Percentiles rank a stretch among this genome's conserved stretches.
phyloP scores from a whole-genome alignment of 805 yeast species.

The Starmerella gropengiesseri region DNA sequence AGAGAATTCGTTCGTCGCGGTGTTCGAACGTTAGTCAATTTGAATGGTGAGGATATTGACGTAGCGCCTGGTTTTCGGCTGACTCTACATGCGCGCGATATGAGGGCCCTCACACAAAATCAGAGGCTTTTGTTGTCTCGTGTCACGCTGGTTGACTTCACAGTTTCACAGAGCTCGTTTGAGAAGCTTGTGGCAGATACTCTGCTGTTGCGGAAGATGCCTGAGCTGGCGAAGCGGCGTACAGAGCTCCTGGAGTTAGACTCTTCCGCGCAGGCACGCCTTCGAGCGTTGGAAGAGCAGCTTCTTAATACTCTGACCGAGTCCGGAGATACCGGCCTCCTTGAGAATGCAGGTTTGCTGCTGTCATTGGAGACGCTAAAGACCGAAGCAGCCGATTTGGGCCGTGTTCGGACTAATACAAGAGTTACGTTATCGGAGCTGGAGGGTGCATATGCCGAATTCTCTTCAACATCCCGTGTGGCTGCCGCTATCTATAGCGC shows the following conservation, averaged over 20 bases:
- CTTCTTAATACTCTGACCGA: constrained; percentile 48
- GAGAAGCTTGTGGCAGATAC: constrained; percentile 51
- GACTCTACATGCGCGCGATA: constrained; percentile 51
- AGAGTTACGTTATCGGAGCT: constrained; percentile 44
- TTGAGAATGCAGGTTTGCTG: constrained; percentile 56
- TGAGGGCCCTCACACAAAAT: constrained; percentile 31
- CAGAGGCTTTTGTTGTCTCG: constrained; percentile 52
- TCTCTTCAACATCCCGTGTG: constrained; percentile 44
- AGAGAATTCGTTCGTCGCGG: constrained; percentile 54
- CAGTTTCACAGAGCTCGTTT: constrained; percentile 57
- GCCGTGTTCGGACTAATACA: constrained; percentile 44
- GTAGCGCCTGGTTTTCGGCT: constrained; percentile 53
- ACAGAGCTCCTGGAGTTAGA: constrained; percentile 43
- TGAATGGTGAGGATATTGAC: constrained; percentile 59
- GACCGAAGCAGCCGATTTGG: constrained; percentile 45
- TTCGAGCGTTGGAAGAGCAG: constrained; percentile 47
- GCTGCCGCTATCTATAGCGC: constrained; percentile 43
- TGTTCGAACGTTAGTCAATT: constrained; percentile 49
- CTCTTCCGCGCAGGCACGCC: constrained; percentile 45
- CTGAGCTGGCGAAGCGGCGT: constrained; percentile 56
- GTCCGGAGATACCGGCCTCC: constrained; percentile 39
- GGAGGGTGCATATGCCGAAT: constrained; percentile 39
- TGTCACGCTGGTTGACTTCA: constrained; percentile 55
- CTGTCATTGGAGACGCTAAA: constrained; percentile 56
- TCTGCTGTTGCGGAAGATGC: constrained; percentile 44